Conservation (phyloP, 108 stramenopile genomes). For the Nitzschia palea region DNA sequence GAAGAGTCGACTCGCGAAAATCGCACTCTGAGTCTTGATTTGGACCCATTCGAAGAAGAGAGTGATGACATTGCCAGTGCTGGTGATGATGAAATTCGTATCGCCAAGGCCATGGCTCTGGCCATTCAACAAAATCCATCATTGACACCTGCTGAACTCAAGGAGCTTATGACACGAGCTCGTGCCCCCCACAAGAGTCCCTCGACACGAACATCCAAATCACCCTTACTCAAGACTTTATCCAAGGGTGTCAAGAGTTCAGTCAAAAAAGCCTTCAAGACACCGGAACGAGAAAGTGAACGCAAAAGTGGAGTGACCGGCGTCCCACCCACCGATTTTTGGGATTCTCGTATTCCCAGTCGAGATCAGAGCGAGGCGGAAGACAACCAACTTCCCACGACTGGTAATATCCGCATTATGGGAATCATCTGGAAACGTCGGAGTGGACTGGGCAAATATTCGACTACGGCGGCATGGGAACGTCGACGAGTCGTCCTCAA, state of each 20-base stretch:
- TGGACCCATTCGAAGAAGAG: background rate
- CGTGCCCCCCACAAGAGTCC: background rate
- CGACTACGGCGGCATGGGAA: slow-evolving; percentile 65
- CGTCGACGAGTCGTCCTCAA: slow-evolving; percentile 60
- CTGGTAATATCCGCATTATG: slow-evolving; percentile 35
- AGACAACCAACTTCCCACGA: background rate
- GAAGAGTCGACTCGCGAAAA: slow-evolving; percentile 5
- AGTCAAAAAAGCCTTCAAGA: slow-evolving; percentile 8
- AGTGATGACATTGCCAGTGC: background rate
- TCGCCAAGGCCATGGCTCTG: slow-evolving; percentile 69
- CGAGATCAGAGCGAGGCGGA: background rate
- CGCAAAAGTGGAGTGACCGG: too few relatives aligned
- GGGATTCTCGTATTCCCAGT: too few relatives aligned
- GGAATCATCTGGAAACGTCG: slow-evolving; percentile 79
- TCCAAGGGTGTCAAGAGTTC: slow-evolving; percentile 14
- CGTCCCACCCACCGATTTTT: too few relatives aligned
- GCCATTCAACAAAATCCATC: slow-evolving; percentile 66
- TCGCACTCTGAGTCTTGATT: background rate
- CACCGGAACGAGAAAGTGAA: too few relatives aligned
- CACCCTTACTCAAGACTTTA: background rate
- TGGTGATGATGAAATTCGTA: slow-evolving; percentile 50
- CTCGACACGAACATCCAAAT: background rate
- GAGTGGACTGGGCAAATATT: slow-evolving; percentile 70
- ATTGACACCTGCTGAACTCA: slow-evolving; percentile 62
- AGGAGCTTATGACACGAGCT: slow-evolving; percentile 24